Conservation (phyloP, 2,329 filamentous ascomycete genomes). For the Xylariaceae sp. region DNA sequence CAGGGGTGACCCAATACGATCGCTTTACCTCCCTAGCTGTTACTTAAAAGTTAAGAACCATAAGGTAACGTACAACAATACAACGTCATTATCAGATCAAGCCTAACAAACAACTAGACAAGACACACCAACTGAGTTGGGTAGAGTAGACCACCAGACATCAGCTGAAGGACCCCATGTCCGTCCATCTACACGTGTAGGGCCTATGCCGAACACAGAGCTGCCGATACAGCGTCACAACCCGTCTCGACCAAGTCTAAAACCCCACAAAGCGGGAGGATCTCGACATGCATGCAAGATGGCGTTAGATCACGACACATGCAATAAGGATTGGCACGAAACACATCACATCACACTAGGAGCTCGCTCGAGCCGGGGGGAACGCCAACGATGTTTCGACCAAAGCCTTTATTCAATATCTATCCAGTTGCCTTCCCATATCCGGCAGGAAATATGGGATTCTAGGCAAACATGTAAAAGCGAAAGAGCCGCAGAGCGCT, state of each 20-base stretch:
- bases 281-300: not conserved
- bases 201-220: no score
- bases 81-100: no score
- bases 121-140: no score
- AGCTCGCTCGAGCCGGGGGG: not conserved
- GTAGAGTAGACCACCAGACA: no score
- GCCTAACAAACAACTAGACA: no score
- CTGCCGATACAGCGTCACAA: no score
- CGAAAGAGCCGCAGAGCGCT: not conserved
- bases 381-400: not conserved
- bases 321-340: not conserved
- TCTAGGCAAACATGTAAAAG: slow-evolving; percentile 8
- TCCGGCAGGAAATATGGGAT: not conserved
- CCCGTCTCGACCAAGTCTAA: not conserved
- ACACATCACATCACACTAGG: not conserved
- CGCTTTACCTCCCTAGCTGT: no score
- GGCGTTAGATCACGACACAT: not conserved
- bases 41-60: no score
- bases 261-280: not conserved
- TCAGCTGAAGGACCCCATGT: no score
- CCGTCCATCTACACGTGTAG: no score
- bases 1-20: no score
- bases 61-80: no score
- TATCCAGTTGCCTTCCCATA: not conserved
- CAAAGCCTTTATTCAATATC: slow-evolving; percentile 4